Conservation (phyloP, 2,329 filamentous ascomycete genomes). For the Trichoderma sp. region DNA sequence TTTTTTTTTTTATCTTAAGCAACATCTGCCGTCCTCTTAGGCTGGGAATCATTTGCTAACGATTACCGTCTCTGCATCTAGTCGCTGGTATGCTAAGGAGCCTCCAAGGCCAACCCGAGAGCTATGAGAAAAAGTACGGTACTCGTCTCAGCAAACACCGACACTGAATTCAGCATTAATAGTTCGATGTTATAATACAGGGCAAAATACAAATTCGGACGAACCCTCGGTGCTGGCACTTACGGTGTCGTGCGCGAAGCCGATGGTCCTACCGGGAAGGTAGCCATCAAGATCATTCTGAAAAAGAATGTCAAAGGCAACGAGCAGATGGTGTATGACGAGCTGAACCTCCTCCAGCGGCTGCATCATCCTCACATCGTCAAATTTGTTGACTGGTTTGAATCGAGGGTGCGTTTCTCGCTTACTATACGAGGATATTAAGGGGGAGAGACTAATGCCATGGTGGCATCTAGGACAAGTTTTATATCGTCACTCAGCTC, state of each 20-base stretch:
- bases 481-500: constrained; percentile 97
- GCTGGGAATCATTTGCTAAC: too few species aligned
- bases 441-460: not conserved
- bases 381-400: constrained; percentile 97
- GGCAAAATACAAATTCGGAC: constrained; percentile 85
- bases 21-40: too few species aligned
- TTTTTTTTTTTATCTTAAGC: too few species aligned
- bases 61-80: constrained; percentile 33
- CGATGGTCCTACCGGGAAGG: constrained; percentile 76
- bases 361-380: constrained; percentile 95
- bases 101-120: constrained; percentile 93
- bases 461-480: constrained; percentile 78
- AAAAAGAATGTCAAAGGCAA: constrained; percentile 99
- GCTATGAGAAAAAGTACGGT: constrained; percentile 92
- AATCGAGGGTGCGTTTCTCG: constrained; percentile 71
- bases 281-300: constrained; percentile 97
- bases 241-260: constrained; percentile 98
- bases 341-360: constrained; percentile 87
- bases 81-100: constrained; percentile 91
- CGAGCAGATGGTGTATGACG: constrained; percentile 97
- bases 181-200: constrained; percentile 41
- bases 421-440: not conserved
- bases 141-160: not conserved
- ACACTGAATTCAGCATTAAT: not conserved
- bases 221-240: constrained; percentile 91